Evolutionary conservation across 495 filamentous ascomycete genomes (phyloP), one percentile per base, ranked within the genome.

Genomic region (Aspergillus funiculosus): DNA sequence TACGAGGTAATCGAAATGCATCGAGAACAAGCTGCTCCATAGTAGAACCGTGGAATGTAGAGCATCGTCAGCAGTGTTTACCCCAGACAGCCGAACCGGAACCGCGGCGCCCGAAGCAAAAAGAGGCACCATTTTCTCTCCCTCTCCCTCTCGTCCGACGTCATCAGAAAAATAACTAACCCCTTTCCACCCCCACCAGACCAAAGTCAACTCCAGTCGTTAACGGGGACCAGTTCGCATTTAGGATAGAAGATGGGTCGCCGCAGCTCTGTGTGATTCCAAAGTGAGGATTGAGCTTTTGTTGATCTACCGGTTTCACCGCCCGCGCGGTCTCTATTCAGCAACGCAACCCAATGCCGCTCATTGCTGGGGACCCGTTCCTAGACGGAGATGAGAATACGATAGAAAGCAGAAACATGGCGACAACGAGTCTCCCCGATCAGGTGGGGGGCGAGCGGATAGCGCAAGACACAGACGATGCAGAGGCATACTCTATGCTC

Each of bases 401-500:
- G 21, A 39, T 4, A 25, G 35, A 4, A 15, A 19, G 4, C 31
- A 14, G 17, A n/a, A 8, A 20, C 8, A 19, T 19, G 4, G 10
- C 17, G 32, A 20, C 32, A 19, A 19, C 15, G 31, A 13, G 31
- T n/a, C n/a, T 8, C 26, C 11, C n/a, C 22, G 13, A n/a, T n/a
- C n/a, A n/a, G n/a, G n/a, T n/a, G n/a, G n/a, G n/a, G n/a, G n/a
- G 19, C 27, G 27, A 31, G 5, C 27, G 18, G 4, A 41, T 29
- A 11, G 4, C n/a, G 4, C 2, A 2, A 21, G 34, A 29, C 17
- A 3, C 0, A 6, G 18, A 34, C 29, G 30, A 43, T 24, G 18
- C 46, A 34, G 46, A 48, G 5, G 13, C 47, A 3, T 51, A 44
- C 36, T 45, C 41, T 28, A 38, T 48, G 14, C 4, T 42, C 26